Evolutionary conservation across 2,329 filamentous ascomycete genomes (phyloP).

Genomic region (Alternaria dauci): DNA sequence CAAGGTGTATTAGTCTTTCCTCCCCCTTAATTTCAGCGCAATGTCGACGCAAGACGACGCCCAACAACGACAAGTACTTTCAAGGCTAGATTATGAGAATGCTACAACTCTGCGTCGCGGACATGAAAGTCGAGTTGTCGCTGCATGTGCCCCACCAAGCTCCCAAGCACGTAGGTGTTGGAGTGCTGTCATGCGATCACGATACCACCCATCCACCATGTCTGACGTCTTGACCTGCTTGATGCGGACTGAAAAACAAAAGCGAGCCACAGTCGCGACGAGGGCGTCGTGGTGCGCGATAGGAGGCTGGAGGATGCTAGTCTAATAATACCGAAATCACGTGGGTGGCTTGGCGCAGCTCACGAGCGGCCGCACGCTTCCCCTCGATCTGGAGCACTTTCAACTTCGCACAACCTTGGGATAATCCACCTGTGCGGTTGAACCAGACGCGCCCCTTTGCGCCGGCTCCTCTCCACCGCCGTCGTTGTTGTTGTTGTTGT

Average conservation of each 20-base stretch:
- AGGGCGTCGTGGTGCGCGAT: not conserved
- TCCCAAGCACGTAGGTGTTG: constrained; percentile 1
- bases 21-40: not conserved
- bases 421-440: not conserved
- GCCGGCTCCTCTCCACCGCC: constrained; percentile 2
- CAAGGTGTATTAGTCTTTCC: constrained; percentile 3
- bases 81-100: not conserved
- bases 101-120: not conserved
- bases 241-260: constrained; percentile 10
- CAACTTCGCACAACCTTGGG: constrained; percentile 10
- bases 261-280: not conserved
- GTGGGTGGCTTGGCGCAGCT: constrained; percentile 22
- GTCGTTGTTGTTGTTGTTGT: constrained; percentile 17
- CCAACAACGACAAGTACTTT: not conserved
- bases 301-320: constrained; percentile 19
- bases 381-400: constrained; percentile 8
- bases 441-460: constrained; percentile 14
- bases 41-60: not conserved
- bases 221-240: not conserved
- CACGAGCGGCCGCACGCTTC: constrained; percentile 18
- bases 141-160: constrained; percentile 12
- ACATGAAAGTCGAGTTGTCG: constrained; percentile 10
- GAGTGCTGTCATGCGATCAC: constrained; percentile 2
- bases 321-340: constrained; percentile 24
- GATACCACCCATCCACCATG: not conserved